Base-by-base conservation (phyloP, 2,329 filamentous ascomycete genomes). In the Curvularia eragrostidis region DNA sequence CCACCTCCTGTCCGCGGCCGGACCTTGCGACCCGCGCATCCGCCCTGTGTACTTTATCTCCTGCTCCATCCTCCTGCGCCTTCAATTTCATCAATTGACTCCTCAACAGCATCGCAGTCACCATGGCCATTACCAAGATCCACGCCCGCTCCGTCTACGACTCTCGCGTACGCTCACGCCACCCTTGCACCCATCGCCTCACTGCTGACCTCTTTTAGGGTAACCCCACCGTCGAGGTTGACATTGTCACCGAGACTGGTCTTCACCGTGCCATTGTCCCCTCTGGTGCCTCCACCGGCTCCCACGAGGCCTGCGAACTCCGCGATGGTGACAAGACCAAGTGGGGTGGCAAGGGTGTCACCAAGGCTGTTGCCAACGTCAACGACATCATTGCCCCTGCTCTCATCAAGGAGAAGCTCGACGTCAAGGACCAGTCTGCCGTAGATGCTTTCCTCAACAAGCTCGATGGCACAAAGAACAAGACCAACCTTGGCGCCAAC, bases 201-300 rank as follows among this genome's bases (percentile, higher is more conserved):
- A 38, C 28, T 34, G 48, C 59, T 70, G 49, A 69, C 55, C 13
- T 28, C 13, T 19, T 36, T 43, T 36, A 70, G 68, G 87, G 87
- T 79, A 99, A 99, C 89, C 95, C 95, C 76, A 99, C 95, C 78
- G 94, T 97, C 77, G 94, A 98, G 87, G 94, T 98, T 75, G 94
- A 97, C 80, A 88, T 97, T 73, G 90, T 96, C 83, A 97, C 93
- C 73, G 92, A 96, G 84, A 96, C 91, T 74, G 94, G 94, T 77
- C 89, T 98, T 65, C 93, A 97, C 88, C 93, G 94, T 78, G 93
- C 94, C 79, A 97, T 97, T 79, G 94, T 98, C 65, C 94, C 94
- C 75, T 97, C 93, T 68, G 94, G 94, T 80, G 94, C 94, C 75
- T 97, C 94, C 73, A 97, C 93, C 75, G 77, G 81, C 65, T 81